Evolutionary conservation across 2,329 filamentous ascomycete genomes (phyloP).

Genomic region (Trichothecium sympodiale): DNA sequence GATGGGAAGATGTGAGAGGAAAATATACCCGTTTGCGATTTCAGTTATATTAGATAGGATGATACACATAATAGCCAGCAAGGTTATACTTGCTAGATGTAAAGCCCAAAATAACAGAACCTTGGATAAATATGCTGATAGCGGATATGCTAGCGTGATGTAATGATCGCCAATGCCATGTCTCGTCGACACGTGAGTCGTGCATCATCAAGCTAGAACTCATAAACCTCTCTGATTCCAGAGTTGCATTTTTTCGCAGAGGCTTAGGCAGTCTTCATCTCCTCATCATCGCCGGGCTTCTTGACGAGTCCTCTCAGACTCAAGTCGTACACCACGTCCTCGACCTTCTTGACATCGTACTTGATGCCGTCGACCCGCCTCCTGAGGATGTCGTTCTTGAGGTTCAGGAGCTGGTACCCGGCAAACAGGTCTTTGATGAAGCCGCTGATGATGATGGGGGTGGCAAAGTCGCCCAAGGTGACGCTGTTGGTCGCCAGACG

Average conservation of each 20-base stretch:
- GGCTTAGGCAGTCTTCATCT: conserved; percentile 23
- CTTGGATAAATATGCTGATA: too few relatives aligned
- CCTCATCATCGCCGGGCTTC: conserved; percentile 24
- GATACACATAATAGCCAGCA: too few relatives aligned
- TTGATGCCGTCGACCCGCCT: conserved; percentile 89
- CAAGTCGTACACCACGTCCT: conserved; percentile 95
- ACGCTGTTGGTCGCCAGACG: conserved; percentile 91
- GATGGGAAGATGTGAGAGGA: too few relatives aligned
- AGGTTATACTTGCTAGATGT: too few relatives aligned
- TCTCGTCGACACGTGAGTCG: too few relatives aligned
- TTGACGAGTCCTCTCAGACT: conserved; percentile 74
- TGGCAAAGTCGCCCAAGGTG: conserved; percentile 75
- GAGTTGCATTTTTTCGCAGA: conserved; percentile 6
- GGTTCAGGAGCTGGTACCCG: conserved; percentile 91
- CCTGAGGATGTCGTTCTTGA: conserved; percentile 89
- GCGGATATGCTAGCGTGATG: too few relatives aligned
- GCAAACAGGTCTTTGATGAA: conserved; percentile 95
- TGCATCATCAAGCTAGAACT: too few relatives aligned
- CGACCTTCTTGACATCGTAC: conserved; percentile 94
- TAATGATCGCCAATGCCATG: too few relatives aligned
- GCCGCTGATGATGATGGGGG: conserved; percentile 76
- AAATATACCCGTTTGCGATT: too few relatives aligned
- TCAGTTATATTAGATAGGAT: too few relatives aligned
- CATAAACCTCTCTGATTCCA: too few relatives aligned
- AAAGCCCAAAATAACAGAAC: too few relatives aligned